Percentiles rank a stretch among this genome's conserved stretches.
These are phyloP conservation scores for Chimonanthus salicifolius DNA, from an alignment of 164 flowering plant species.

Conservation along the genomic window DNA sequence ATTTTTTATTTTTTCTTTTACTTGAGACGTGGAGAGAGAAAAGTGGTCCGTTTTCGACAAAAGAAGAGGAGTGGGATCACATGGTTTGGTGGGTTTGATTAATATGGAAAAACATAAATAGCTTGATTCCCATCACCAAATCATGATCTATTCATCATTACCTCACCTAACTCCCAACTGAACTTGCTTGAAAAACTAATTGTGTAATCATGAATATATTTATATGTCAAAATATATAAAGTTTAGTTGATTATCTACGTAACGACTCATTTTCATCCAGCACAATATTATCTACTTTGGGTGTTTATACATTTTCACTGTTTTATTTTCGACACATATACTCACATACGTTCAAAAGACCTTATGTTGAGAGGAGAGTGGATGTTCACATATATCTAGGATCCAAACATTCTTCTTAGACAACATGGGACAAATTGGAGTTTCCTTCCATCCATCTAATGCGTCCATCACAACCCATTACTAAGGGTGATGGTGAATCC, in stretches of 20 bases:
- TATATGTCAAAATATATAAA: not conserved
- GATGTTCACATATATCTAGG: no score
- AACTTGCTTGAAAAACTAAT: not conserved
- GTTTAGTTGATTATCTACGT: not conserved
- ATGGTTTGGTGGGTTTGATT: not conserved
- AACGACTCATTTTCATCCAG: no score
- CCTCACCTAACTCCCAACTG: not conserved
- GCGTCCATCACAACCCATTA: no score
- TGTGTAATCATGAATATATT: not conserved
- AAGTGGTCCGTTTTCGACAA: conserved; percentile 11
- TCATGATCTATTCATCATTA: not conserved
- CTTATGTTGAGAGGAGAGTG: no score
- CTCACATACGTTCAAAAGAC: no score
- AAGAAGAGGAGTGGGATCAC: not conserved
- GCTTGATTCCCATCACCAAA: not conserved
- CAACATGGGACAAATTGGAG: no score
- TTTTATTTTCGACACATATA: no score
- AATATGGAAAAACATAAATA: not conserved
- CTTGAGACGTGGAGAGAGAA: conserved; percentile 23
- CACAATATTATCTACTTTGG: no score
- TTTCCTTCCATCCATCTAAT: no score
- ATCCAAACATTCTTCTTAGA: no score
- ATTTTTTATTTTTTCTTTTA: not conserved
- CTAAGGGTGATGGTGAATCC: no score
- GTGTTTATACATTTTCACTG: no score